Evolutionary conservation across 225 moss, liverwort and hornwort species (phyloP), one percentile per base, ranked within the genome.

Genomic region (Pseudisothecium myosuroides): DNA sequence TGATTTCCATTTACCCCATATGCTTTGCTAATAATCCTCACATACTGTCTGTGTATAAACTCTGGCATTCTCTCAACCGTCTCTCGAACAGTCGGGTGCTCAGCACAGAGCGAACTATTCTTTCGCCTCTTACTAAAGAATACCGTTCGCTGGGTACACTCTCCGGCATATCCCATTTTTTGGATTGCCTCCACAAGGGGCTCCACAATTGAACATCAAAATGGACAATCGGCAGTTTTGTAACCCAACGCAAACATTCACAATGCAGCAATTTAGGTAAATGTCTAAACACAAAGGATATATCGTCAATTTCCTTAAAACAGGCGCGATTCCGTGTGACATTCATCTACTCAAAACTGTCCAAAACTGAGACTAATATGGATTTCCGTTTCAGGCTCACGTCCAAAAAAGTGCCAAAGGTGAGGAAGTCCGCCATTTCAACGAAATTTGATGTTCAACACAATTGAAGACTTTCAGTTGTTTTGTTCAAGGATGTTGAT

Each of bases 71-170:
- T 52, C 15, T 14, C 50, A 3, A 4, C 16, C 15, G 16, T 37
- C 23, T 1, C 4, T 7, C 27, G 39, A n/a, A n/a, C n/a, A n/a
- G n/a, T n/a, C n/a, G n/a, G 39, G 58, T 80, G 58, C 39, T 18
- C 89, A 88, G 89, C 91, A 9, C 89, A 90, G 24, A 89, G 90
- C 88, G 64, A 93, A 89, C 86, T 91, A 84, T 90, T 92, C 92
- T 92, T 91, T 92, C 88, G 91, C 91, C 90, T 94, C 93, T 89
- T 90, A 92, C 88, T 93, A 87, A 90, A 89, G 90, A 91, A 88
- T 90, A 88, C 88, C 83, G 88, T 92, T 89, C 85, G 89, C 91
- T 87, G 85, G 55, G 83, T 49, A 71, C 41, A 5, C 14, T 41
- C 26, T 5, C 8, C 26, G 41, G 26, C 12, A 14, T 41, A 26